Percentiles rank a stretch among this genome's conserved stretches.
phyloP scores from a whole-genome alignment of 495 filamentous ascomycete genomes.

The Aspergillus sparsus region DNA sequence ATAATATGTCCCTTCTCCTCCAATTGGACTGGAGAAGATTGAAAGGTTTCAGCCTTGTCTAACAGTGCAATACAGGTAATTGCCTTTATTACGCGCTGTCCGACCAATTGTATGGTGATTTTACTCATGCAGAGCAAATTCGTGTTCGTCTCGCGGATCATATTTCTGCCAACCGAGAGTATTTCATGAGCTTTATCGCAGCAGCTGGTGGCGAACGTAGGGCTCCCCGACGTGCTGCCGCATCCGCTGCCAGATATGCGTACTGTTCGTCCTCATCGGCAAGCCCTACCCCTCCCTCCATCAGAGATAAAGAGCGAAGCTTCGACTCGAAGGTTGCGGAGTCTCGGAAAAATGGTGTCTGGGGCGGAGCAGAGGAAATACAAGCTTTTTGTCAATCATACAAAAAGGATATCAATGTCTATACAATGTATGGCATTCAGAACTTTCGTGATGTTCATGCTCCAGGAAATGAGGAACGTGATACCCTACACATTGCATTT shows the following conservation, averaged over 20 bases:
- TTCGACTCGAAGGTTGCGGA: conserved; percentile 62
- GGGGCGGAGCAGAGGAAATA: conserved; percentile 73
- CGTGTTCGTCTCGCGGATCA: conserved; percentile 62
- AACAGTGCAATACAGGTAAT: conserved; percentile 53
- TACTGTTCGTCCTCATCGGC: conserved; percentile 39
- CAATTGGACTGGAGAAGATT: background rate
- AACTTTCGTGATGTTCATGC: conserved; percentile 51
- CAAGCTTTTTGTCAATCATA: conserved; percentile 65
- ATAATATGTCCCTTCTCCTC: background rate
- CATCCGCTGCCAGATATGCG: conserved; percentile 39
- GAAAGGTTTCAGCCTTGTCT: conserved; percentile 26
- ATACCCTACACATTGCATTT: conserved; percentile 65
- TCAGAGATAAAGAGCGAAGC: conserved; percentile 59
- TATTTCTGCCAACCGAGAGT: conserved; percentile 59
- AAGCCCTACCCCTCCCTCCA: conserved; percentile 40
- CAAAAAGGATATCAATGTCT: conserved; percentile 65
- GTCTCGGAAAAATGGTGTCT: conserved; percentile 64
- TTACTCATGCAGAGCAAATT: conserved; percentile 58
- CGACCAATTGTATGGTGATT: conserved; percentile 71
- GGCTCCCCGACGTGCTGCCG: conserved; percentile 61
- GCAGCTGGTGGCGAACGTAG: conserved; percentile 61
- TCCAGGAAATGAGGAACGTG: conserved; percentile 40
- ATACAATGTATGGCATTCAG: conserved; percentile 50
- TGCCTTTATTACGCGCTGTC: conserved; percentile 78
- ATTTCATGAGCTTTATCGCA: conserved; percentile 69